These are phyloP conservation scores for Blepharisma undulans DNA, from an alignment of 169 alveolate genomes.

Conservation along the genomic window DNA sequence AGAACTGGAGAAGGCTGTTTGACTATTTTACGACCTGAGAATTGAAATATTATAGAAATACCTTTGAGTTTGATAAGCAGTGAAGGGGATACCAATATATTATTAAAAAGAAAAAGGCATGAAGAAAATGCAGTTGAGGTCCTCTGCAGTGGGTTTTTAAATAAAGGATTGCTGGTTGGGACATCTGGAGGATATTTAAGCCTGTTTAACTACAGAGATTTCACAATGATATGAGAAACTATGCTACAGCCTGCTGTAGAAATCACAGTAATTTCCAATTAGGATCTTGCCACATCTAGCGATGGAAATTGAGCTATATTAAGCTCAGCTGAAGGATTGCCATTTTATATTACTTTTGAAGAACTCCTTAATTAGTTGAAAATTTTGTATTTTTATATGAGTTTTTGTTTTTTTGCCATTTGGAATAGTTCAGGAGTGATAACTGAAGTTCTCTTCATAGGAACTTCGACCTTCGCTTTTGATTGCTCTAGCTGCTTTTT, in stretches of 20 bases:
- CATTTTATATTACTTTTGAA: not conserved
- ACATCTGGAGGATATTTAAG: not conserved
- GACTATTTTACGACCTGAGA: not conserved
- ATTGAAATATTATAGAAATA: not conserved
- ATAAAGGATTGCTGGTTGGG: not conserved
- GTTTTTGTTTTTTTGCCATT: conserved; percentile 16
- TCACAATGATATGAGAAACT: not conserved
- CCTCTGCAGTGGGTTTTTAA: not conserved
- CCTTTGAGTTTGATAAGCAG: not conserved
- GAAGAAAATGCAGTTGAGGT: not conserved
- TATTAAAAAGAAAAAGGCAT: not conserved
- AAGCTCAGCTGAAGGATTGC: not conserved
- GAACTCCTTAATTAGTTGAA: not conserved
- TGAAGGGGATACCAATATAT: not conserved
- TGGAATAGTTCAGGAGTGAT: conserved; percentile 36
- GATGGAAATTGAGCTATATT: not conserved
- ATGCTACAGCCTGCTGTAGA: not conserved
- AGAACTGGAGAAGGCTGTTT: not conserved
- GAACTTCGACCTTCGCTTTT: not conserved
- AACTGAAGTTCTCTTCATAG: conserved; percentile 8
- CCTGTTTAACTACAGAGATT: not conserved
- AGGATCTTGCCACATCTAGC: not conserved
- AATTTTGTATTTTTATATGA: not conserved
- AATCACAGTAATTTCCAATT: not conserved
- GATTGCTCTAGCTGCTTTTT: conserved; percentile 6